Conservation (phyloP, 2,329 filamentous ascomycete genomes). For the Fusarium sp. region DNA sequence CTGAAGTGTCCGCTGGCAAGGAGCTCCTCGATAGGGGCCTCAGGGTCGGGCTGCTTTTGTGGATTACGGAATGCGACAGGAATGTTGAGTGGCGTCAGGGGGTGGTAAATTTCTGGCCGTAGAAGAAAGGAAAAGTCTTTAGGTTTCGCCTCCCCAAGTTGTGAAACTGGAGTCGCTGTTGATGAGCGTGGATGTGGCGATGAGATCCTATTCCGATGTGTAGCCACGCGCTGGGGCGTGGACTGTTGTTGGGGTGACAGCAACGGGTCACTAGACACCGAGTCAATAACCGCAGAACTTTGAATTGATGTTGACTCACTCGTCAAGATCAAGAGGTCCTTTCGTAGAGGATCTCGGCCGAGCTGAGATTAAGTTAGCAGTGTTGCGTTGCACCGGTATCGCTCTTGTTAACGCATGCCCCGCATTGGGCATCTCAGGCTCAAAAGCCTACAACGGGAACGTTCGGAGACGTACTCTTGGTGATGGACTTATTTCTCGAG, state of each 20-base stretch:
- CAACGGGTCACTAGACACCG: slow-evolving; percentile 41
- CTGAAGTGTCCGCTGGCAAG: slow-evolving; percentile 82
- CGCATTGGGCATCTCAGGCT: background rate
- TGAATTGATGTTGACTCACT: slow-evolving; percentile 65
- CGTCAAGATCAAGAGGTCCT: slow-evolving; percentile 80
- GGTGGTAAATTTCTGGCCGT: slow-evolving; percentile 84
- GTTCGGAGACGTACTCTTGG: slow-evolving; percentile 48
- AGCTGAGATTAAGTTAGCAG: slow-evolving; percentile 52
- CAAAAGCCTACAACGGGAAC: background rate
- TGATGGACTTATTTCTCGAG: slow-evolving; percentile 52
- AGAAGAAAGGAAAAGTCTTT: slow-evolving; percentile 87
- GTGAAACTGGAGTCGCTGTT: slow-evolving; percentile 44
- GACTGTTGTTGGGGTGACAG: slow-evolving; percentile 46
- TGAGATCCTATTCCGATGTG: slow-evolving; percentile 38
- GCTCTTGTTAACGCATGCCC: slow-evolving; percentile 12
- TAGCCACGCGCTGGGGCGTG: slow-evolving; percentile 34
- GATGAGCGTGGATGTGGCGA: slow-evolving; percentile 42
- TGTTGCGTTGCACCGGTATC: background rate
- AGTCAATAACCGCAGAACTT: background rate
- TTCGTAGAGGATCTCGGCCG: slow-evolving; percentile 77
- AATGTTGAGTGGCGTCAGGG: slow-evolving; percentile 72
- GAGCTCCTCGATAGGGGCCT: slow-evolving; percentile 74
- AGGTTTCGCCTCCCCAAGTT: slow-evolving; percentile 46
- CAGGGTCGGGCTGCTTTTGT: slow-evolving; percentile 69
- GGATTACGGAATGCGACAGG: slow-evolving; percentile 76